A percentile compares a stretch with the other conserved stretches of the same genome.
These are phyloP conservation scores for Bullera alba DNA, from an alignment of 768 basidiomycete genomes.

Conservation along the genomic window DNA sequence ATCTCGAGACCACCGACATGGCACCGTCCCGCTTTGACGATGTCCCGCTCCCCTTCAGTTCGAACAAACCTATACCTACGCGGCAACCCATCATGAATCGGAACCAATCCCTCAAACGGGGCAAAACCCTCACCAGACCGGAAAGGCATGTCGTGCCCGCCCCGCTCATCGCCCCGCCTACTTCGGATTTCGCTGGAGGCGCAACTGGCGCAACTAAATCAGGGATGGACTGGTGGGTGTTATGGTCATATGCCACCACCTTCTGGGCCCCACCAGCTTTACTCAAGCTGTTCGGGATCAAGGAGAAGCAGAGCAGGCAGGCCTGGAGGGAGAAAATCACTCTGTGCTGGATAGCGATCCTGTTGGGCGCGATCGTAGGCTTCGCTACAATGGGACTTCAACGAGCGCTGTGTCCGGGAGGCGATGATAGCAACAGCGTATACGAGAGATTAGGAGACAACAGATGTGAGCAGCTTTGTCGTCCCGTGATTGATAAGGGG, in stretches of 20 bases:
- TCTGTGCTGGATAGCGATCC: slow-evolving; percentile 73
- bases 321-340: slow-evolving; percentile 98
- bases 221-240: slow-evolving; percentile 59
- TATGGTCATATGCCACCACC: slow-evolving; percentile 70
- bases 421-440: slow-evolving; percentile 27
- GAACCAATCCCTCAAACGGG: slow-evolving; percentile 49
- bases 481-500: slow-evolving; percentile 47
- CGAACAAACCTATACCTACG: slow-evolving; percentile 26
- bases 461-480: slow-evolving; percentile 17
- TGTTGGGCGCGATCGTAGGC: slow-evolving; percentile 72
- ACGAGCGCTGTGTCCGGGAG: slow-evolving; percentile 75
- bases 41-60: slow-evolving; percentile 31
- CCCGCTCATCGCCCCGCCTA: slow-evolving; percentile 82
- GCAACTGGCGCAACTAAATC: slow-evolving; percentile 13
- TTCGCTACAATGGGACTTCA: slow-evolving; percentile 94
- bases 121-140: slow-evolving; percentile 93
- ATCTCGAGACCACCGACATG: no score
- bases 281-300: slow-evolving; percentile 66
- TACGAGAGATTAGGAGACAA: slow-evolving; percentile 30
- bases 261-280: slow-evolving; percentile 83
- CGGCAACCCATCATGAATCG: slow-evolving; percentile 16
- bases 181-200: slow-evolving; percentile 47
- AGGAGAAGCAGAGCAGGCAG: slow-evolving; percentile 67
- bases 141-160: slow-evolving; percentile 90
- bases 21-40: slow-evolving; percentile 20